Conservation (phyloP, 2,329 filamentous ascomycete species). For the Stemphylium beticola region DNA sequence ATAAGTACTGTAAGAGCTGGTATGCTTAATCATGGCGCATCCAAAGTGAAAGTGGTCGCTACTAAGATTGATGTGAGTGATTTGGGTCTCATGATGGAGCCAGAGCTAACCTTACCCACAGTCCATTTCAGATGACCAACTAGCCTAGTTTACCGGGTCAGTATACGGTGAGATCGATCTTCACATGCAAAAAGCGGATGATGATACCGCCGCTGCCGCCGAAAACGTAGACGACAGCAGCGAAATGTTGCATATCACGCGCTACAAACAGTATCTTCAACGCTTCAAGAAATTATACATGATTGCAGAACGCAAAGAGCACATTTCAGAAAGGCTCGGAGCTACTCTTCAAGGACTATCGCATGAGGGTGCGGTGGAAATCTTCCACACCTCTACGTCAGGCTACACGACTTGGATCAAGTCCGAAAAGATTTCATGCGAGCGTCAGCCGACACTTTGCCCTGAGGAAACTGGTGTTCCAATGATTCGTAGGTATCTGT, state of each 20-base stretch:
- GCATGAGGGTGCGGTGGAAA: neutral
- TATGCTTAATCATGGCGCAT: slow-evolving; percentile 15
- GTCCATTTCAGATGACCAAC: slow-evolving; percentile 5
- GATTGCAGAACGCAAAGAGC: slow-evolving; percentile 11
- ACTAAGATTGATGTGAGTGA: slow-evolving; percentile 37
- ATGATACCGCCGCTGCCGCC: neutral
- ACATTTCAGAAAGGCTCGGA: slow-evolving; percentile 17
- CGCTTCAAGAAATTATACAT: slow-evolving; percentile 10
- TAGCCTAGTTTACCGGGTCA: neutral
- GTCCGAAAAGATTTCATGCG: slow-evolving; percentile 14
- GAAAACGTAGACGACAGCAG: slow-evolving; percentile 3
- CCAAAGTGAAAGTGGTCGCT: slow-evolving; percentile 26
- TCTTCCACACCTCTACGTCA: slow-evolving; percentile 22
- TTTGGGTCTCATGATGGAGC: neutral
- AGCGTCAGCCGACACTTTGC: slow-evolving; percentile 15
- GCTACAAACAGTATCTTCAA: slow-evolving; percentile 22
- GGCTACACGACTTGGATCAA: slow-evolving; percentile 31
- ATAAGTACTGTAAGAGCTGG: slow-evolving; percentile 15
- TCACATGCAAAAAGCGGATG: slow-evolving; percentile 1
- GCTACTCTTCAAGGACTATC: slow-evolving; percentile 10
- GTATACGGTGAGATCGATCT: slow-evolving; percentile 2
- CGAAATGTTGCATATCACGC: neutral
- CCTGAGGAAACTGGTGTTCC: slow-evolving; percentile 25
- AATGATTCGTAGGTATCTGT: slow-evolving; percentile 18
- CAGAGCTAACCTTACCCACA: neutral